A percentile compares a stretch with the other conserved stretches of the same genome.
Evolutionary conservation across 225 moss, liverwort and hornwort genomes (phyloP).

Genomic region (Neckera pumila): DNA sequence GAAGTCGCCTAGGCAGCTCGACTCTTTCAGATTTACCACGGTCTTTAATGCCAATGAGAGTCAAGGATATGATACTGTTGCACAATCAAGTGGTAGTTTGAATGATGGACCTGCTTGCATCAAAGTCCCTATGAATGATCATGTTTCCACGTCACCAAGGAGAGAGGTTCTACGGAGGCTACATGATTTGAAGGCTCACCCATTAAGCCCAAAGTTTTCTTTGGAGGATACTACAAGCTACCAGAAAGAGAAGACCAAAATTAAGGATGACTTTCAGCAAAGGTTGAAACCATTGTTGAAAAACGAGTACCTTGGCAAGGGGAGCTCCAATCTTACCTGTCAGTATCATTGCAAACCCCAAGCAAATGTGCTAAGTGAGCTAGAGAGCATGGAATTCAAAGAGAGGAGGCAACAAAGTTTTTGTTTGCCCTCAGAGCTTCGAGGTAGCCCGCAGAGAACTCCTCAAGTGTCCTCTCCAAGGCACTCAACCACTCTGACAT

Average conservation of each 20-base stretch:
- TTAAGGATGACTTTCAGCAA: neutral
- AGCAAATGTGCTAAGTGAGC: neutral
- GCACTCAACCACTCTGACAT: neutral
- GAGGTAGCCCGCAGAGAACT: neutral
- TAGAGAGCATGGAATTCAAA: neutral
- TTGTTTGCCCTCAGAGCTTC: neutral
- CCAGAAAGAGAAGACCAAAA: neutral
- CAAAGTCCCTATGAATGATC: neutral
- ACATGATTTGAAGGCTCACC: conserved; percentile 12
- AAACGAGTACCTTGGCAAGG: neutral
- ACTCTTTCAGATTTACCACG: neutral
- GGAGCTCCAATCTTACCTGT: neutral
- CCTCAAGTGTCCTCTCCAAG: neutral
- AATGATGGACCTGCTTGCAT: neutral
- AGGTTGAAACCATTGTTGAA: neutral
- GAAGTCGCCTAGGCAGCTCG: neutral
- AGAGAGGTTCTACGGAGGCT: conserved; percentile 13
- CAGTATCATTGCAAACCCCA: neutral
- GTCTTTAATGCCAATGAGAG: neutral
- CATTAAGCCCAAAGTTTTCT: neutral
- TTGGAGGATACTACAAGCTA: neutral
- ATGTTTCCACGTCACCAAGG: neutral
- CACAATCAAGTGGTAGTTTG: neutral
- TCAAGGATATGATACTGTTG: neutral
- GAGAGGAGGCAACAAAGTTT: neutral